Conservation (phyloP, 1,284 basidiomycete species). For the Amylostereum chailletii region DNA sequence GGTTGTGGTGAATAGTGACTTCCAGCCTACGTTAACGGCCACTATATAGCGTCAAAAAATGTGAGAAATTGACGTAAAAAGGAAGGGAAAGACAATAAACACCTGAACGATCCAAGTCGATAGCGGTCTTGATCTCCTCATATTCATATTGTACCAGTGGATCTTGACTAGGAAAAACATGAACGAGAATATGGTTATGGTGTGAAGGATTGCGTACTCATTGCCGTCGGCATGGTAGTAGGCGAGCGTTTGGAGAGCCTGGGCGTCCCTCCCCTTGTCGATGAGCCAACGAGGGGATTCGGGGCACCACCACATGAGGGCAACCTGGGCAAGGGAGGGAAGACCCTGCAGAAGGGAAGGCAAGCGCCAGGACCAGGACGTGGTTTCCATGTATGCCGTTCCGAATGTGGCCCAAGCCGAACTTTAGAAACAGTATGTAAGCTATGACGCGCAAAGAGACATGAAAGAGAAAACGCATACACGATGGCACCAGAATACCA, state of each 20-base stretch:
- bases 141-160: constrained; percentile 67
- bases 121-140: constrained; percentile 69
- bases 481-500: constrained; percentile 73
- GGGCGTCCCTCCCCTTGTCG: constrained; percentile 50
- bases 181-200: background rate
- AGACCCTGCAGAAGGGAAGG: constrained; percentile 60
- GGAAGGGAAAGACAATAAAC: constrained; percentile 2
- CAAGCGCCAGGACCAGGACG: constrained; percentile 66
- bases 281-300: constrained; percentile 70
- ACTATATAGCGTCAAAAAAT: constrained; percentile 18
- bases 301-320: constrained; percentile 51
- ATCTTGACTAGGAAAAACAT: constrained; percentile 34
- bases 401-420: constrained; percentile 74
- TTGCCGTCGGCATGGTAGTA: constrained; percentile 73
- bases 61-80: no score
- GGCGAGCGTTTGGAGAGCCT: constrained; percentile 55
- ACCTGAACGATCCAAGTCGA: constrained; percentile 50
- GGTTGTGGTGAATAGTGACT: constrained; percentile 42
- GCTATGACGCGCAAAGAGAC: constrained; percentile 5
- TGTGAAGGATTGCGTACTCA: constrained; percentile 20
- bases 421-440: constrained; percentile 20
- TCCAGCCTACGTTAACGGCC: constrained; percentile 52
- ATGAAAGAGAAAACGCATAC: constrained; percentile 26
- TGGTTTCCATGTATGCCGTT: constrained; percentile 52
- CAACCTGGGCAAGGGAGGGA: constrained; percentile 54